Evolutionary conservation across 495 filamentous ascomycete species (phyloP), one percentile per base, ranked within the genome.

Genomic region (Letharia columbiana): DNA sequence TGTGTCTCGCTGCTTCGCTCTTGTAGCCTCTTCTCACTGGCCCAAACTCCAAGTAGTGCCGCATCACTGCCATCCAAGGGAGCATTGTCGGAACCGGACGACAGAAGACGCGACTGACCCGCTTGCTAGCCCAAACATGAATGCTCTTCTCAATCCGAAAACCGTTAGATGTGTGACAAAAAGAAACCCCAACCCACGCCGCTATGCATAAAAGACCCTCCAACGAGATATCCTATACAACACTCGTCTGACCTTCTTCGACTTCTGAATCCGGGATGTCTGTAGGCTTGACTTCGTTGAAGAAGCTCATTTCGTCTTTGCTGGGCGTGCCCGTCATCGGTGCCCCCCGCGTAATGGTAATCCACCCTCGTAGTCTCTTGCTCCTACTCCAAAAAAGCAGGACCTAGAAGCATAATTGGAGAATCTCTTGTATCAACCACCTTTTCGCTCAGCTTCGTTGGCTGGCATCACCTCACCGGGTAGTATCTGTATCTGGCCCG

Each of bases 381-480:
- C 31, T 56, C 28, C 31, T 7, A 35, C 31, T 56, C 28, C 12
- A 35, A 3, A 15, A 8, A 8, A 13, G 52, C 15, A 56, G 8
- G 15, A 37, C 6, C 6, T 56, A 18, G 31, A 37, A 57, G 15
- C 17, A 8, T 35, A 1, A 37, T 12, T 20, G 31, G 33, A 37
- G 4, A 35, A 6, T 37, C 12, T 8, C 4, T 20, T 33, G 13
- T 57, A 37, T 72, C 66, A 83, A 20, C 81, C 81, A 49, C 81
- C 81, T 68, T 83, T 83, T 44, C 81, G 71, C 69, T 82, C 64
- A 44, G 79, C 78, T 64, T 78, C 79, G 59, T 82, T 80, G n/a
- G 71, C 68, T n/a, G 81, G 80, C 33, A 80, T 69, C 10, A 76
- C 73, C 66, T 82, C 80, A 1, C 72, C 74, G 31, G 71, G 60